Evolutionary conservation across 2,329 filamentous ascomycete genomes (phyloP), one percentile per base, ranked within the genome.

Genomic region (Phialophora tarda): DNA sequence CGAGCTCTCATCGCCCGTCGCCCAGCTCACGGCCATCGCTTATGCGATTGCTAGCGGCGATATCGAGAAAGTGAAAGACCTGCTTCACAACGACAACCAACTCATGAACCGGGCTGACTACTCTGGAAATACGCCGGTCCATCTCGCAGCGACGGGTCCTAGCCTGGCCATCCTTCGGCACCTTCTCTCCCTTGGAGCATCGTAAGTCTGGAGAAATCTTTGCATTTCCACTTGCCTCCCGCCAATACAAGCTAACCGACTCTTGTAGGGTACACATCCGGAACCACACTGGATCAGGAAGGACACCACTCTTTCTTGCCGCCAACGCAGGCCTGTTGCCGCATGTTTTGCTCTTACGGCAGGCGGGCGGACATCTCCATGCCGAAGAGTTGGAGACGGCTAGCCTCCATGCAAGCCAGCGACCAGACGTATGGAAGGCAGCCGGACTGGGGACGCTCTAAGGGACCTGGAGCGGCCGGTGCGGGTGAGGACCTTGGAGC

Each of bases 21-120:
- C 89, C 50, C 89, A 87, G 60, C 88, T 96, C 73, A 89, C 91
- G 1, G 88, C 89, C 1, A 85, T 96, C 10, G 91, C 91, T 17
- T 95, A 95, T 76, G 91, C 91, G 48, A 91, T 96, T 72, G 86
- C 88, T 67, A 86, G 88, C 65, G 90, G 89, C 28, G 87, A 94
- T 75, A 77, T 91, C 57, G 80, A 82, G 53, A 84, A 86, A 23
- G 89, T 92, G 23, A 82, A 82, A 71, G 86, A 90, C 66, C 85
- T 94, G 55, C 83, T 94, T 65, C 84, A 86, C 44, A 89, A 91
- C 73, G 85, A 88, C 68, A 80, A 85, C 64, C 86, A 85, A 78
- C 82, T 95, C 23, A 83, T 95, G 53, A 91, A 91, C 74, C 88
- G 89, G 69, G 85, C 86, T 32, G 91, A 95, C 78, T 94, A 94